A percentile compares a stretch with the other conserved stretches of the same genome.
Conservation (phyloP, 2,329 filamentous ascomycete genomes). For the Aureobasidium sp. region DNA sequence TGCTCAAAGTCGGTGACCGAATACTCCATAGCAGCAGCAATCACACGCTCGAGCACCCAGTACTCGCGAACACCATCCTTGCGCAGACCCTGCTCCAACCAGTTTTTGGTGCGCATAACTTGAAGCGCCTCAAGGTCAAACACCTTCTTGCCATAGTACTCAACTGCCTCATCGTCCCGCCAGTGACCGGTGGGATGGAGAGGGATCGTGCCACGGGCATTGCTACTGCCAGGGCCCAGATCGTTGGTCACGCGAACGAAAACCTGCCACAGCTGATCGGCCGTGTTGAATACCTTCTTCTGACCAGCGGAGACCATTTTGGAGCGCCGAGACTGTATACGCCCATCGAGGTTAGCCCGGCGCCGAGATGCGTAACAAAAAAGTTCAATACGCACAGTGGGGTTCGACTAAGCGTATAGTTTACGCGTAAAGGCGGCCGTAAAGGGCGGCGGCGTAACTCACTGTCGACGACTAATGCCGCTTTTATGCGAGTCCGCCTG, state of each 20-base stretch:
- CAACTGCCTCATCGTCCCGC: background rate
- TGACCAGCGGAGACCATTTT: background rate
- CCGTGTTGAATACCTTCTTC: background rate
- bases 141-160: background rate
- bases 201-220: background rate
- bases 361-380: background rate
- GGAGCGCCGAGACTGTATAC: background rate
- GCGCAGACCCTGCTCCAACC: background rate
- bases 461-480: background rate
- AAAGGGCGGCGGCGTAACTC: background rate
- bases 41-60: background rate
- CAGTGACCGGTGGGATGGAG: background rate
- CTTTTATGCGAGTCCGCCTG: background rate
- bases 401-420: background rate
- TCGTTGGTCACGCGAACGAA: background rate
- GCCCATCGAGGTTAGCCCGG: background rate
- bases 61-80: background rate
- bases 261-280: background rate
- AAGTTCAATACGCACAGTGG: background rate
- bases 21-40: constrained; percentile 3
- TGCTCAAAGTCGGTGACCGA: background rate
- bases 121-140: background rate
- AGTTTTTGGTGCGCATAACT: background rate
- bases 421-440: background rate
- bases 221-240: background rate